phyloP scores from a whole-genome alignment of 1,284 basidiomycete species.

The Cryptococcus sp. region DNA sequence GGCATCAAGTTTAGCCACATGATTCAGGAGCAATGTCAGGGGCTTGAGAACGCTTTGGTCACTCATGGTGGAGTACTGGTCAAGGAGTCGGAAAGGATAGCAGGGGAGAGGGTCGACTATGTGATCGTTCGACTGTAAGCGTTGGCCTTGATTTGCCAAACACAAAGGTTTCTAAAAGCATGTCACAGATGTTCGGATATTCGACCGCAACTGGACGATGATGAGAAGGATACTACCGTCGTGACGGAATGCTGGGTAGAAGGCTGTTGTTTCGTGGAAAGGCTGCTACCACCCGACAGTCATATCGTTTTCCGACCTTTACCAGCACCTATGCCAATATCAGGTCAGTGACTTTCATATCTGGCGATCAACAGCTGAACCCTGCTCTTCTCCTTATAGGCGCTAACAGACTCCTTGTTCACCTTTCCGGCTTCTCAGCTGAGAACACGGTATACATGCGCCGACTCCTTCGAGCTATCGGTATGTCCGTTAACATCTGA shows the following conservation, averaged over 20 bases:
- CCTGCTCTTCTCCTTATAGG: background rate
- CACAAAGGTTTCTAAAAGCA: background rate
- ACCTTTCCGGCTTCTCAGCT: constrained; percentile 43
- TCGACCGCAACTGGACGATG: constrained; percentile 5
- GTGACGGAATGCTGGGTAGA: constrained; percentile 54
- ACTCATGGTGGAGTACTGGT: constrained; percentile 37
- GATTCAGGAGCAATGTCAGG: constrained; percentile 36
- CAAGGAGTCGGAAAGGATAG: constrained; percentile 30
- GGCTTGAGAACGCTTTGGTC: constrained; percentile 38
- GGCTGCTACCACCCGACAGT: constrained; percentile 34
- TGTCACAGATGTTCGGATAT: constrained; percentile 13
- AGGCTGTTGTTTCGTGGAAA: constrained; percentile 41
- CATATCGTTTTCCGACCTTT: constrained; percentile 47
- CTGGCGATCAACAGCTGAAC: background rate
- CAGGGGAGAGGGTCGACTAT: constrained; percentile 43
- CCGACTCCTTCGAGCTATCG: constrained; percentile 40
- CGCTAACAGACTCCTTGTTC: constrained; percentile 26
- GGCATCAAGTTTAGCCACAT: constrained; percentile 43
- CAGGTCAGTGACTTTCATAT: constrained; percentile 18
- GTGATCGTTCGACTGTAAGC: constrained; percentile 49
- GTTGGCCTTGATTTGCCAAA: background rate
- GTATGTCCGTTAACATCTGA: constrained; percentile 22
- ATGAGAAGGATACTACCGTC: constrained; percentile 15
- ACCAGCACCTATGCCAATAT: constrained; percentile 34
- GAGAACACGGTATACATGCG: constrained; percentile 38